Evolutionary conservation across 352 stramenopile species (phyloP), one percentile per base, ranked within the genome.

Genomic region (Aphanomyces stellatus): DNA sequence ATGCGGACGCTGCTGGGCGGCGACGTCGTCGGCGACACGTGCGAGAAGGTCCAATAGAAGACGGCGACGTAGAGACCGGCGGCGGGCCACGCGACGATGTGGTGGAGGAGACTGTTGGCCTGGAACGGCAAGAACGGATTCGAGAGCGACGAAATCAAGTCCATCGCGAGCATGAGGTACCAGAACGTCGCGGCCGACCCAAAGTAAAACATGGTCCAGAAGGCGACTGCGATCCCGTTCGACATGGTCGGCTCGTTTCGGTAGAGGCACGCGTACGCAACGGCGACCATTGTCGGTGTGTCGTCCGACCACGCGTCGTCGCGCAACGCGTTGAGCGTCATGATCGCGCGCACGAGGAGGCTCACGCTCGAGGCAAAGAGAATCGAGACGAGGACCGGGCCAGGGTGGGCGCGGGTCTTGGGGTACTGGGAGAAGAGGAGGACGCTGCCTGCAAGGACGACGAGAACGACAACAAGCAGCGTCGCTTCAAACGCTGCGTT

Each of bases 51-150:
- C 19, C 22, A 30, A 19, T 33, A 57, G 27, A 57, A 57, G 0
- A 24, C 49, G 30, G 87, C 63, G 53, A 83, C 88, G 72, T 84
- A 93, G 27, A 86, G 53, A 22, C 88, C 37, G n/a, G 85, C 76
- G 0, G 70, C 71, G 2, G 85, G 85, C 85, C 85, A 93, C n/a
- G 85, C 83, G 51, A 79, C 82, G 48, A 91, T 74, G 71, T 93
- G 83, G 66, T 92, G 82, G 73, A 90, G 89, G 72, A 90, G 69
- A 65, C 88, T 88, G 76, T 93, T 85, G 53, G 82, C 80, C 69
- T 91, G 88, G 75, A 93, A 93, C 7, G 85, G 85, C 53, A 93
- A 67, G 72, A 93, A 93, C 68, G 85, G 85, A 70, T 93, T 93
- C 43, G 81, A 90, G 11, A 93, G 74, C 69, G 85, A 93, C 71